A percentile compares a stretch with the other conserved stretches of the same genome.
Conservation (phyloP, 225 moss, liverwort and hornwort genomes). For the Sphagnum tenellum region DNA sequence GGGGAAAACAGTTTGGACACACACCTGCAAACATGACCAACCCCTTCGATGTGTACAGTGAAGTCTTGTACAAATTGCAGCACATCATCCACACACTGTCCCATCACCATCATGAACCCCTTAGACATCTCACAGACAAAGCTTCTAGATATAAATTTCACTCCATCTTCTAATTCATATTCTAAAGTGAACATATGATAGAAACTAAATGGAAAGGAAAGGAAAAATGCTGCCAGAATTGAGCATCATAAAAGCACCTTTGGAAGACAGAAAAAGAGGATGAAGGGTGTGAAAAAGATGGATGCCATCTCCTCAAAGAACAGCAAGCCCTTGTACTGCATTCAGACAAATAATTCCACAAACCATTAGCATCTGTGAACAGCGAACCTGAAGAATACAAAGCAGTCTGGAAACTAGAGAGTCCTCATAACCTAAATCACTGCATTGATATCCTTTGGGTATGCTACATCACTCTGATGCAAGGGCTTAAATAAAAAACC, state of each 20-base stretch:
- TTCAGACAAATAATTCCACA: slow-evolving; percentile 5
- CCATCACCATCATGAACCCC: slow-evolving; percentile 7
- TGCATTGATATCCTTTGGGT: no score
- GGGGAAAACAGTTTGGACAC: neutral
- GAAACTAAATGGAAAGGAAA: no score
- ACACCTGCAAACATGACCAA: slow-evolving; percentile 99
- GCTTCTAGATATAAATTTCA: no score
- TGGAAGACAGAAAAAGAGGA: slow-evolving; percentile 86
- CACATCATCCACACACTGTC: slow-evolving; percentile 94
- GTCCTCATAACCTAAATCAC: no score
- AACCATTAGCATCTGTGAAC: neutral
- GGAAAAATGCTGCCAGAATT: no score
- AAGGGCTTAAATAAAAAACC: slow-evolving; percentile 21
- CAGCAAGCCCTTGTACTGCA: slow-evolving; percentile 77
- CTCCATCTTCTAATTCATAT: no score
- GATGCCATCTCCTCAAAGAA: slow-evolving; percentile 95
- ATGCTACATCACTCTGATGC: no score
- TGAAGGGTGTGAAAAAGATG: slow-evolving; percentile 91
- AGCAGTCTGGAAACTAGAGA: no score
- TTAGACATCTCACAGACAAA: neutral
- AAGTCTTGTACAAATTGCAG: slow-evolving; percentile 89
- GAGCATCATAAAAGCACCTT: slow-evolving; percentile 31
- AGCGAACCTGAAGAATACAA: no score
- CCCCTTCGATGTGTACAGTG: slow-evolving; percentile 81
- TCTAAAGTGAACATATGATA: no score